phyloP scores from a whole-genome alignment of 2,329 filamentous ascomycete genomes.

The Berkeleyomyces rouxiae region DNA sequence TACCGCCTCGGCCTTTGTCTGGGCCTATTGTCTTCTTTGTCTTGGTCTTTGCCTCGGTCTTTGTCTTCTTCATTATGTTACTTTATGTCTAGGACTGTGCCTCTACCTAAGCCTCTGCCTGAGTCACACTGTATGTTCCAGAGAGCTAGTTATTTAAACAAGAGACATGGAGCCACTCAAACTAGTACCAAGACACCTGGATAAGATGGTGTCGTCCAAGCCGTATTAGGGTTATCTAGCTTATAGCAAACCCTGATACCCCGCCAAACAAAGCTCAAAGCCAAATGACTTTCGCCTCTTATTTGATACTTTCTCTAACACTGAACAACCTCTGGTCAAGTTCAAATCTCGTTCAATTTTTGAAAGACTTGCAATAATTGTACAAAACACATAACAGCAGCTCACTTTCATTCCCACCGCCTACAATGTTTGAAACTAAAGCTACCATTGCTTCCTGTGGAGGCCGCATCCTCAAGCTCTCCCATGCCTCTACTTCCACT shows the following conservation, averaged over 20 bases:
- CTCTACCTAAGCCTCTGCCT: too few species aligned
- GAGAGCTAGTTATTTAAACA: neutral
- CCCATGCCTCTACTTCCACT: conserved; percentile 63
- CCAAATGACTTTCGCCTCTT: neutral
- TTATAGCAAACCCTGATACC: neutral
- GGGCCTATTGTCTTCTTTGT: neutral
- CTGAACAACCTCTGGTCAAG: neutral
- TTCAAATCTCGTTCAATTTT: neutral
- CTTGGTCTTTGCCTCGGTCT: neutral
- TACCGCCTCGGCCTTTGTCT: neutral
- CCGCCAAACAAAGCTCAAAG: neutral
- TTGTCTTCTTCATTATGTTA: too few species aligned
- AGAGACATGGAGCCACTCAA: neutral
- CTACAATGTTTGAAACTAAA: conserved; percentile 70
- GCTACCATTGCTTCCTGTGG: conserved; percentile 83
- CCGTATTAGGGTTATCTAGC: neutral
- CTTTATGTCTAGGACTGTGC: too few species aligned
- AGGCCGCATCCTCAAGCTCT: conserved; percentile 86
- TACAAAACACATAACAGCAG: neutral
- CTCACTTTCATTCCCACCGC: neutral
- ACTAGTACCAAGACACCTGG: neutral
- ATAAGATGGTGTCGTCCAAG: neutral
- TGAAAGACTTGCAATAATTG: too few species aligned
- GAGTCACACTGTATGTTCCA: too few species aligned
- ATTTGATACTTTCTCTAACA: neutral